Evolutionary conservation across 2,329 filamentous ascomycete species (phyloP).

Genomic region (Colletotrichum destructivum): DNA sequence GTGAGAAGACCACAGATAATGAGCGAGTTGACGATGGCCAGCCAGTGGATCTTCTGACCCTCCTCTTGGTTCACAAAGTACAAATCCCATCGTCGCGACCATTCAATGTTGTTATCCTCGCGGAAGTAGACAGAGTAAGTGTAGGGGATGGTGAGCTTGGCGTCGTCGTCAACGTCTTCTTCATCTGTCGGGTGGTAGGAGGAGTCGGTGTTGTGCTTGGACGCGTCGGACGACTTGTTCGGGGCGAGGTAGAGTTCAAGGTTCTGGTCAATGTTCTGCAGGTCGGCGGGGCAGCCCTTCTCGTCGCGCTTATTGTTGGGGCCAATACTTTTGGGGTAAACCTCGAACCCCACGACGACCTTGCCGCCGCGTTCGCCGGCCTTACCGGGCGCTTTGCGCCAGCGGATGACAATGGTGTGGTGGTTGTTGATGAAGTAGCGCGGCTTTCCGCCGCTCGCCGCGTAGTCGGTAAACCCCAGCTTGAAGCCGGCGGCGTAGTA

Average conservation of each 20-base stretch:
- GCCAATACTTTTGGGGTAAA: slow-evolving; percentile 88
- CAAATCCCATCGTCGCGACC: slow-evolving; percentile 88
- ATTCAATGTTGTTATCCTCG: slow-evolving; percentile 84
- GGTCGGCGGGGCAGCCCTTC: slow-evolving; percentile 77
- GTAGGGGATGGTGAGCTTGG: slow-evolving; percentile 82
- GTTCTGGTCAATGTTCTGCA: slow-evolving; percentile 74
- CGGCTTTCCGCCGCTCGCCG: slow-evolving; percentile 70
- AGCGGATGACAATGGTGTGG: slow-evolving; percentile 86
- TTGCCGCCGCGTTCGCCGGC: slow-evolving; percentile 80
- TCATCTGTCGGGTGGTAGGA: slow-evolving; percentile 72
- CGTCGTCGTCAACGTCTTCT: slow-evolving; percentile 73
- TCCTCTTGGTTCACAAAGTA: slow-evolving; percentile 93
- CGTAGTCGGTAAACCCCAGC: slow-evolving; percentile 81
- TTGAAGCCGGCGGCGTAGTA: slow-evolving; percentile 95
- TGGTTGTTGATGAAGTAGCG: slow-evolving; percentile 89
- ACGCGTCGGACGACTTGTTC: slow-evolving; percentile 68
- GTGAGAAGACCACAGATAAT: slow-evolving; percentile 86
- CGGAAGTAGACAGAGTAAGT: slow-evolving; percentile 93
- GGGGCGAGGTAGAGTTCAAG: slow-evolving; percentile 79
- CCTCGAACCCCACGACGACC: slow-evolving; percentile 89
- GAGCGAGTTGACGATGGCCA: slow-evolving; percentile 89
- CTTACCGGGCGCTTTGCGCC: slow-evolving; percentile 78
- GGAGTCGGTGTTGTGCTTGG: slow-evolving; percentile 67
- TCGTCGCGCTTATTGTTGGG: slow-evolving; percentile 71
- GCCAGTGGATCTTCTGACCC: slow-evolving; percentile 86